A percentile compares a stretch with the other conserved stretches of the same genome.
Evolutionary conservation across 2,329 filamentous ascomycete species (phyloP).

Genomic region (Colletotrichum caudatum): DNA sequence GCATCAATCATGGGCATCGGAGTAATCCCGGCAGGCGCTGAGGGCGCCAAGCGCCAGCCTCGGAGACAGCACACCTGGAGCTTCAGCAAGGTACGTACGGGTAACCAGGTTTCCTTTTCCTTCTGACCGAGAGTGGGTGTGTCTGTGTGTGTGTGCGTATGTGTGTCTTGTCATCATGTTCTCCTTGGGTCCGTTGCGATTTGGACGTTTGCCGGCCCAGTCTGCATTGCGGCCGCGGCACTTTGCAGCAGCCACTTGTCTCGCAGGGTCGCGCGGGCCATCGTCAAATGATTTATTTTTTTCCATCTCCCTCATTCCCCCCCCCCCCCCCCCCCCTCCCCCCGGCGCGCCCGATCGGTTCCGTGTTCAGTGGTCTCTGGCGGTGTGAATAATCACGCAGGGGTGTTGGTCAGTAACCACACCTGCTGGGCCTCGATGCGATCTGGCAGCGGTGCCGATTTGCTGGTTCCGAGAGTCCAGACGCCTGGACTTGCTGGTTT

Average conservation of each 20-base stretch:
- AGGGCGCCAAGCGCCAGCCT: constrained; percentile 41
- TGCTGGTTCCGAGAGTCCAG: constrained; percentile 31
- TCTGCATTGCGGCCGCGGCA: neutral
- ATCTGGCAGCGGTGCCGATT: constrained; percentile 41
- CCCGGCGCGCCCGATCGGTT: neutral
- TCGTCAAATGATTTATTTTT: constrained; percentile 28
- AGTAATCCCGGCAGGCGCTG: constrained; percentile 38
- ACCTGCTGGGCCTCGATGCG: constrained; percentile 21
- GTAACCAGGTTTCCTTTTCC: neutral
- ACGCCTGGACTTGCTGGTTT: constrained; percentile 37
- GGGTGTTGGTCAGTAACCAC: constrained; percentile 23
- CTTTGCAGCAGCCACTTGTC: constrained; percentile 13
- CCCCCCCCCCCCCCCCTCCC: too few species aligned
- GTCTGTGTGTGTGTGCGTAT: neutral
- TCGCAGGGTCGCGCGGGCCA: neutral
- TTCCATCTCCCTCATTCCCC: neutral
- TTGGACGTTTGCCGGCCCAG: neutral
- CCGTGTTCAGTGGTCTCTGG: constrained; percentile 1
- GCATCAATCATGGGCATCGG: constrained; percentile 37
- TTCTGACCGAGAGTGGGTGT: neutral
- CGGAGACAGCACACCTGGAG: constrained; percentile 55
- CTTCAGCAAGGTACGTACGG: constrained; percentile 56
- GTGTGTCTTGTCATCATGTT: neutral
- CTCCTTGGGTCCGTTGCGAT: neutral
- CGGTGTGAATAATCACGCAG: constrained; percentile 40